phyloP scores from a whole-genome alignment of 2,329 filamentous ascomycete species.

The Pseudodiploospora longispora region DNA sequence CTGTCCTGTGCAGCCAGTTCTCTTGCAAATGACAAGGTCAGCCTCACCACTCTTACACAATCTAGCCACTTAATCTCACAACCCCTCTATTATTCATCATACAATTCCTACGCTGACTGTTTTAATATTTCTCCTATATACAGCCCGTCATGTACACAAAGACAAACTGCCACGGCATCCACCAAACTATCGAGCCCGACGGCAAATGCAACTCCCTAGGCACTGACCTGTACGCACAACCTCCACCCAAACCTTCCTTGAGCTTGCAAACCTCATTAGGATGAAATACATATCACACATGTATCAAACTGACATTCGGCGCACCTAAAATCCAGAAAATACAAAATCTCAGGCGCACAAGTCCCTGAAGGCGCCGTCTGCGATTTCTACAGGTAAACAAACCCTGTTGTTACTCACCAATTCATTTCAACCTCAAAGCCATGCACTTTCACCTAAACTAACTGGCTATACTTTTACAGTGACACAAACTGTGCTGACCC shows the following conservation, averaged over 20 bases:
- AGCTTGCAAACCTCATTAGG: neutral
- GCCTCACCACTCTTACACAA: conserved; percentile 8
- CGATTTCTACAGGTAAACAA: neutral
- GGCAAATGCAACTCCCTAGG: conserved; percentile 1
- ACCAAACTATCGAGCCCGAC: conserved; percentile 1
- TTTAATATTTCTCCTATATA: neutral
- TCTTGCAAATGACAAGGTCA: neutral
- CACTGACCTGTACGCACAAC: neutral
- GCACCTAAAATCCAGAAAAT: neutral
- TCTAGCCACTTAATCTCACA: conserved; percentile 22
- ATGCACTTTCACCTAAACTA: neutral
- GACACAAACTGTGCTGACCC: conserved; percentile 2
- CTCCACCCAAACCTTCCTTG: neutral
- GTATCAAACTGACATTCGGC: no score
- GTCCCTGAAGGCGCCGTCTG: neutral
- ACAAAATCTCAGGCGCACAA: neutral
- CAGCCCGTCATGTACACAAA: conserved; percentile 3
- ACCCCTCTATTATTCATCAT: no score
- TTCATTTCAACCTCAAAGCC: no score
- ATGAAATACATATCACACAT: no score
- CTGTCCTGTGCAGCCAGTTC: neutral
- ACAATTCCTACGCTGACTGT: no score
- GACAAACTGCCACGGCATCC: neutral
- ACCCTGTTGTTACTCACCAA: no score
- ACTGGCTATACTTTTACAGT: neutral